Evolutionary conservation across 2,329 filamentous ascomycete species (phyloP).

Genomic region (Capronia epimyces): DNA sequence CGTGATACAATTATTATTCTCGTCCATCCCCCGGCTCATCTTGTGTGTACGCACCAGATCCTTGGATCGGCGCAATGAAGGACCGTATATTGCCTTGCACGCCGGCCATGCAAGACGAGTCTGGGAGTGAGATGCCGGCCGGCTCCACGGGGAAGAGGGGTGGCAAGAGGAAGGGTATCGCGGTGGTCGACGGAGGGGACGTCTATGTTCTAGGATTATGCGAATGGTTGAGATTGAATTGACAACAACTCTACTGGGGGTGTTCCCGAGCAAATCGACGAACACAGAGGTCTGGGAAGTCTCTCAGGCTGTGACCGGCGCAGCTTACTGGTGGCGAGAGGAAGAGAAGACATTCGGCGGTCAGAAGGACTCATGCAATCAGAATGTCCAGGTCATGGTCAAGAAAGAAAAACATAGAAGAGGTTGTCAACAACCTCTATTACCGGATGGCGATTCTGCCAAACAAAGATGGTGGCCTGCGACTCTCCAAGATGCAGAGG

Average conservation of each 20-base stretch:
- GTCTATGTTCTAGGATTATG: conserved; percentile 9
- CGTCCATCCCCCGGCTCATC: neutral
- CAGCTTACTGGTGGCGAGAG: conserved; percentile 1
- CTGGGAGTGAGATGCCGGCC: conserved; percentile 5
- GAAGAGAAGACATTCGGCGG: neutral
- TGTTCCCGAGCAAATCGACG: conserved; percentile 3
- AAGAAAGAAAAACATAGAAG: neutral
- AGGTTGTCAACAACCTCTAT: neutral
- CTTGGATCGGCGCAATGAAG: conserved; percentile 26
- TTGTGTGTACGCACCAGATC: conserved; percentile 23
- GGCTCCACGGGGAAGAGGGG: conserved; percentile 10
- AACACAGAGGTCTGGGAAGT: neutral
- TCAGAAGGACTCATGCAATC: conserved; percentile 1
- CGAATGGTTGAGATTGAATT: conserved; percentile 3
- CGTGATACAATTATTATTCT: conserved; percentile 3
- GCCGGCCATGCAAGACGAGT: conserved; percentile 26
- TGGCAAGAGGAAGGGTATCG: neutral
- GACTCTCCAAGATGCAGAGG: conserved; percentile 6
- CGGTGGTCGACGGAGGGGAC: neutral
- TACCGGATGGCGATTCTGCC: neutral
- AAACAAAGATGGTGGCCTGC: conserved; percentile 6
- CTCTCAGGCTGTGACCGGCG: conserved; percentile 6
- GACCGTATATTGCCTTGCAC: conserved; percentile 27
- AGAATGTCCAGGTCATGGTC: neutral
- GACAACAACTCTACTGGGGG: conserved; percentile 6